Percentiles rank a stretch among this genome's conserved stretches.
Evolutionary conservation across 192 early-diverging fungal genomes (phyloP).

Genomic region (Entomortierella lignicola): DNA sequence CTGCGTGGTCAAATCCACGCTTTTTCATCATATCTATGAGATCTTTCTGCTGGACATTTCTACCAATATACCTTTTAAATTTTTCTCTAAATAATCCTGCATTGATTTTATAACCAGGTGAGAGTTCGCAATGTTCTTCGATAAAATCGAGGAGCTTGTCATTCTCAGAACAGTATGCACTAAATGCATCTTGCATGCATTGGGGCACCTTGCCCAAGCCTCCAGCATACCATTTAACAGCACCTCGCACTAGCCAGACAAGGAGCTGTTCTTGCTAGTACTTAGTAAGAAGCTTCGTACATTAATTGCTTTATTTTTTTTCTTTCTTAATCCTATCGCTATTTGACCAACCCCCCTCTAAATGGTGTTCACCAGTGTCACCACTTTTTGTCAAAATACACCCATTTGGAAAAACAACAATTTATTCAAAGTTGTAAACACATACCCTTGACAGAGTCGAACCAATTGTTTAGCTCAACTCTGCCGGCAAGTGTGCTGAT

Average conservation of each 20-base stretch:
- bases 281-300: not conserved
- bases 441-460: not conserved
- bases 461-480: not conserved
- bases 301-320: too few species aligned
- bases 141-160: not conserved
- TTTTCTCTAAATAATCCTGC: not conserved
- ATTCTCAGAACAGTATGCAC: not conserved
- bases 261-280: not conserved
- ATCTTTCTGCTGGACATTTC: not conserved
- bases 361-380: too few species aligned
- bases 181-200: not conserved
- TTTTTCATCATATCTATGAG: not conserved
- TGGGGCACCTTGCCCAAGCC: not conserved
- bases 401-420: too few species aligned
- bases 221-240: not conserved
- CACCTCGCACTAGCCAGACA: not conserved
- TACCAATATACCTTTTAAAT: not conserved
- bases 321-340: too few species aligned
- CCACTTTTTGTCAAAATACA: too few species aligned
- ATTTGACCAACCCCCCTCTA: too few species aligned
- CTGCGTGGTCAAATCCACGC: not conserved
- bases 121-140: not conserved
- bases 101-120: not conserved
- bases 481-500: not conserved
- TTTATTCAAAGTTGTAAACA: not conserved